Evolutionary conservation across 176 grass and related monocot species (phyloP).

Genomic region (Lolium perenne): DNA sequence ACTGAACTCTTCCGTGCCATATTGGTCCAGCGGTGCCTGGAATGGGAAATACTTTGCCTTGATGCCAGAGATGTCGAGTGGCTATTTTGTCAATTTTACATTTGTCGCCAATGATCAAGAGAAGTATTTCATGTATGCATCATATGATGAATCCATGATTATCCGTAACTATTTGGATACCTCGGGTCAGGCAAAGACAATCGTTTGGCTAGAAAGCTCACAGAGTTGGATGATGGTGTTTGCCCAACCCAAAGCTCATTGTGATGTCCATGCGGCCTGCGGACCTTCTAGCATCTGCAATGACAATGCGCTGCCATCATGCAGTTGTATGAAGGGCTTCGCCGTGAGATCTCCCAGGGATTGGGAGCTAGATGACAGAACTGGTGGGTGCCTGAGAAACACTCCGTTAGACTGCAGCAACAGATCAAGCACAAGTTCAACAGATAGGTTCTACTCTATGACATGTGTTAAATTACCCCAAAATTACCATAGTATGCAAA

Average conservation of each 20-base stretch:
- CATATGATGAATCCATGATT: conserved; percentile 7
- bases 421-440: background rate
- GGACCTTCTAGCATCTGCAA: conserved; percentile 55
- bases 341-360: background rate
- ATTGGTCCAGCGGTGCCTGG: conserved; percentile 52
- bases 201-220: conserved; percentile 22
- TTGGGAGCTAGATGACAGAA: conserved; percentile 43
- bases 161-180: conserved; percentile 11
- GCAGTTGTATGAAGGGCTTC: conserved; percentile 61
- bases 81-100: background rate
- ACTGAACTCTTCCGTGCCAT: conserved; percentile 25
- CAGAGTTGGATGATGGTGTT: conserved; percentile 35
- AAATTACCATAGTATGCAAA: background rate
- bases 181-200: conserved; percentile 31
- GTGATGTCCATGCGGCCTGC: conserved; percentile 45
- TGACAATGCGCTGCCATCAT: conserved; percentile 20
- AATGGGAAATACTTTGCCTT: conserved; percentile 47
- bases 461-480: conserved; percentile 21
- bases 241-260: conserved; percentile 39
- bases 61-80: conserved; percentile 31
- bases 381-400: conserved; percentile 49
- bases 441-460: conserved; percentile 57
- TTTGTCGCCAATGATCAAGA: conserved; percentile 34
- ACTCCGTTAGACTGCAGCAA: conserved; percentile 46
- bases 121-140: conserved; percentile 44